These are phyloP conservation scores for Teunomyces funiuensis DNA, from an alignment of 805 yeast species.

Conservation along the genomic window DNA sequence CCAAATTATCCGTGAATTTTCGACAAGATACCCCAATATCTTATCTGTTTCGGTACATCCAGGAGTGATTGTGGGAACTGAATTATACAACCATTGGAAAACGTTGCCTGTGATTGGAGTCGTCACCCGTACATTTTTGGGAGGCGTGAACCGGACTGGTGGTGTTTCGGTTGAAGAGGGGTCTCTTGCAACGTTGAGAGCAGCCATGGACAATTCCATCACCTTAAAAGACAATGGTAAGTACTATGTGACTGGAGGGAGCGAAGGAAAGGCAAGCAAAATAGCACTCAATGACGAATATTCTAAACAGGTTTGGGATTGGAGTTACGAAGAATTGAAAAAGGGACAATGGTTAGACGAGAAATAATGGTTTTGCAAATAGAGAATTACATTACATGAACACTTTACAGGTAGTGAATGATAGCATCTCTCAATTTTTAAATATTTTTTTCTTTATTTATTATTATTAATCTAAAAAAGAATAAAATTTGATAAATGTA, in stretches of 20 bases:
- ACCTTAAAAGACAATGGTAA: slow-evolving; percentile 26
- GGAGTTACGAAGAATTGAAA: slow-evolving; percentile 18
- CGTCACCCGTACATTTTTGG: slow-evolving; percentile 16
- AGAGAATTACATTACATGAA: too few relatives aligned
- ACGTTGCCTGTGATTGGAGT: slow-evolving; percentile 23
- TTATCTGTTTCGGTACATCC: slow-evolving; percentile 39
- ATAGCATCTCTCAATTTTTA: too few relatives aligned
- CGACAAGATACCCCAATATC: slow-evolving; percentile 29
- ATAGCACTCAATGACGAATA: slow-evolving; percentile 23
- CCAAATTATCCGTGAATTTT: slow-evolving; percentile 29
- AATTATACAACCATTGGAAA: slow-evolving; percentile 30
- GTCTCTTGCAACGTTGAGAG: slow-evolving; percentile 30
- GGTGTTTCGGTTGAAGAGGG: slow-evolving; percentile 39
- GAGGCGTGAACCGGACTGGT: slow-evolving; percentile 14
- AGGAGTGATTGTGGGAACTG: slow-evolving; percentile 36
- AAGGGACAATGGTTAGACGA: slow-evolving; percentile 2
- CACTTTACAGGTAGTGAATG: too few relatives aligned
- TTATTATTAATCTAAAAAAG: too few relatives aligned
- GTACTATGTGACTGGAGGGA: slow-evolving; percentile 35
- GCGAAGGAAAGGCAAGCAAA: slow-evolving; percentile 18
- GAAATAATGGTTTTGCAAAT: too few relatives aligned
- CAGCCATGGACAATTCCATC: slow-evolving; percentile 30
- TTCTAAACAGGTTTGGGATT: slow-evolving; percentile 29
- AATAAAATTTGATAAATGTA: too few relatives aligned
- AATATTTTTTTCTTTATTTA: too few relatives aligned